Evolutionary conservation across 371 early-diverging fungal species (phyloP).

Genomic region (Actinomortierella ambigua): DNA sequence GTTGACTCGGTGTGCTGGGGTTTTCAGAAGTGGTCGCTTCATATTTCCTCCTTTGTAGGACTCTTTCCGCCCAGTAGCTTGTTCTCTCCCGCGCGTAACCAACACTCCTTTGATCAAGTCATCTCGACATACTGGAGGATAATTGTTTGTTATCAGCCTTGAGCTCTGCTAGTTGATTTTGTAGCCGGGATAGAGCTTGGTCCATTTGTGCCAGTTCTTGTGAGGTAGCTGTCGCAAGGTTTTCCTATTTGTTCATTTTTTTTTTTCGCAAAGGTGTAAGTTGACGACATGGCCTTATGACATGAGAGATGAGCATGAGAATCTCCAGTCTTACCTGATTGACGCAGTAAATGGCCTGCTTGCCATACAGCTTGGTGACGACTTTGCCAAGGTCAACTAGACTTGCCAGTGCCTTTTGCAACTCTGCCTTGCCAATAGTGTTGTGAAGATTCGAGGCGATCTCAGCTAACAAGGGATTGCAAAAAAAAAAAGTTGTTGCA

Average conservation of each 20-base stretch:
- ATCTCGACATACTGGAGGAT: background rate
- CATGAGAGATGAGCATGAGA: too few relatives aligned
- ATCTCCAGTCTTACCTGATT: slow-evolving; percentile 35
- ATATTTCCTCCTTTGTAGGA: too few relatives aligned
- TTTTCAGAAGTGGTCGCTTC: too few relatives aligned
- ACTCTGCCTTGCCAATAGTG: slow-evolving; percentile 31
- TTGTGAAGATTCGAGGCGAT: slow-evolving; percentile 30
- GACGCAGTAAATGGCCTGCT: slow-evolving; percentile 37
- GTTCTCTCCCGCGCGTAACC: too few relatives aligned
- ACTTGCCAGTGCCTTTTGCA: slow-evolving; percentile 21
- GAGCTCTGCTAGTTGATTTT: slow-evolving; percentile 12
- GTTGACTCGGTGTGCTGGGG: too few relatives aligned
- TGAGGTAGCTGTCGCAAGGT: slow-evolving; percentile 19
- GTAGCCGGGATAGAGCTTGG: slow-evolving; percentile 12
- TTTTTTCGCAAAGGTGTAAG: too few relatives aligned
- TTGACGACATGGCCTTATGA: too few relatives aligned
- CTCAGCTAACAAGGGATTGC: slow-evolving; percentile 14
- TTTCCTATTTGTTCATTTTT: too few relatives aligned
- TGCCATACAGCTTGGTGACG: slow-evolving; percentile 32
- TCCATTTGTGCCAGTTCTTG: slow-evolving; percentile 26
- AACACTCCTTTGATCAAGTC: background rate
- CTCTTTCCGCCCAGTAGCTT: too few relatives aligned
- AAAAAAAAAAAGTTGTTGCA: background rate
- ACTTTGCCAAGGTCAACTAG: slow-evolving; percentile 32
- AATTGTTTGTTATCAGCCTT: slow-evolving; percentile 22